Base-by-base conservation (phyloP, 108 stramenopile species). In the Discostella stelligeroides region DNA sequence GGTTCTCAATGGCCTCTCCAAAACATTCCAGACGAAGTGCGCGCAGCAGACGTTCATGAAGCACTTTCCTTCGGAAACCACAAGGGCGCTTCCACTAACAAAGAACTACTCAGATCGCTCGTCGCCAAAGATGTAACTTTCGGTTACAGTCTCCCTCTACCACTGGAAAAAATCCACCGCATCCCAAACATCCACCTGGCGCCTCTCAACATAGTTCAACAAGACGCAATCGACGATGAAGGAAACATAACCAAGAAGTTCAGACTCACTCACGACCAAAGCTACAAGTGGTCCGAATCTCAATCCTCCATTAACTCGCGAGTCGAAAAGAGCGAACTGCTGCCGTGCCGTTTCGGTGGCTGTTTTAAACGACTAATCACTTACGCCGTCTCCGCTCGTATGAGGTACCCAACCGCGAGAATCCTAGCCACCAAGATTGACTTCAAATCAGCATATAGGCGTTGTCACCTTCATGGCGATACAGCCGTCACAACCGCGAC, bases 201-300 rank as follows among this genome's bases (percentile, higher is more conserved):
- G n/a, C n/a, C n/a, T n/a, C n/a, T n/a, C n/a, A n/a, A n/a, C n/a
- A n/a, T n/a, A n/a, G n/a, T n/a, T n/a, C n/a, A n/a, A n/a, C n/a
- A 53, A 21, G 24, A 53, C 2, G 24, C 51, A 20, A 53, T 53
- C 20, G 23, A 53, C 23, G 51, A 53, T 2, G 11, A 11, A 1
- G 51, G 51, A 11, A 21, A 24, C 11, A 53, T 53, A 8, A 24
- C 24, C 2, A 11, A 11, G 11, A 8, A 53, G 20, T 2, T 23
- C 51, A 20, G 51, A 20, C 23, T 53, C 21, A 53, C 51, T 1
- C 53, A 23, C 27, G 28, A 54, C 53, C 53, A 54, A 28, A 54
- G 27, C 25, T 54, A 27, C 25, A 54, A 28, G 27, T 54, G 53
- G 53, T n/a, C n/a, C n/a, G 25, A 28, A 27, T 54, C 25, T 5